phyloP scores from a whole-genome alignment of 2,329 filamentous ascomycete species.

The Epichloe bromicola region DNA sequence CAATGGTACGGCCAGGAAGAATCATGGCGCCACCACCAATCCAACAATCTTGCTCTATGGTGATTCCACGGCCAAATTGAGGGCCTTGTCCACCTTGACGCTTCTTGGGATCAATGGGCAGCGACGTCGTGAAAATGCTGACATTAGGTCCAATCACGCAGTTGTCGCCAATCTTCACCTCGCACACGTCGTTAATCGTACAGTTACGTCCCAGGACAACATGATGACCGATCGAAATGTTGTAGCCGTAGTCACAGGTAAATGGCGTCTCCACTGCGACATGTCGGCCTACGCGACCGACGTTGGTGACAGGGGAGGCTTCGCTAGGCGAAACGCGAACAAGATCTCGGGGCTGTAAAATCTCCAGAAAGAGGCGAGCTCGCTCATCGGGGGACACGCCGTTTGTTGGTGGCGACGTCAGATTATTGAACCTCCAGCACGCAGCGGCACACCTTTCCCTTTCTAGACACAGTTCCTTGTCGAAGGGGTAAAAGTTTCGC shows the following conservation, averaged over 20 bases:
- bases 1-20: constrained; percentile 67
- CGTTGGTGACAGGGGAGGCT: constrained; percentile 37
- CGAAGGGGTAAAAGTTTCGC: constrained; percentile 66
- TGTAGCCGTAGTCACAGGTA: constrained; percentile 90
- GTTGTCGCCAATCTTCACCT: constrained; percentile 68
- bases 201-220: constrained; percentile 76
- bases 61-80: constrained; percentile 57
- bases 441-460: constrained; percentile 74
- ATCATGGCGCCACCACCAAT: constrained; percentile 67
- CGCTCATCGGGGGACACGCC: constrained; percentile 59
- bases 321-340: constrained; percentile 43
- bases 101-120: constrained; percentile 58
- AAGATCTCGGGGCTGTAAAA: constrained; percentile 50
- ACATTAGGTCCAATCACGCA: constrained; percentile 73
- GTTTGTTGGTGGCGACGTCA: constrained; percentile 57
- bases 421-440: constrained; percentile 74
- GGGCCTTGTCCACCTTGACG: constrained; percentile 62
- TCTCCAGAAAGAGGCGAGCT: constrained; percentile 55
- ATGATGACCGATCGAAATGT: constrained; percentile 75
- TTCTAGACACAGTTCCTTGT: constrained; percentile 65
- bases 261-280: constrained; percentile 80
- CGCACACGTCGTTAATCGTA: constrained; percentile 73
- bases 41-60: constrained; percentile 77
- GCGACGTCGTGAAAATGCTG: constrained; percentile 65
- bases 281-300: constrained; percentile 57